Base-by-base conservation (phyloP, 1,139 yeast species). In the Lodderomyces oxycetoniae region DNA sequence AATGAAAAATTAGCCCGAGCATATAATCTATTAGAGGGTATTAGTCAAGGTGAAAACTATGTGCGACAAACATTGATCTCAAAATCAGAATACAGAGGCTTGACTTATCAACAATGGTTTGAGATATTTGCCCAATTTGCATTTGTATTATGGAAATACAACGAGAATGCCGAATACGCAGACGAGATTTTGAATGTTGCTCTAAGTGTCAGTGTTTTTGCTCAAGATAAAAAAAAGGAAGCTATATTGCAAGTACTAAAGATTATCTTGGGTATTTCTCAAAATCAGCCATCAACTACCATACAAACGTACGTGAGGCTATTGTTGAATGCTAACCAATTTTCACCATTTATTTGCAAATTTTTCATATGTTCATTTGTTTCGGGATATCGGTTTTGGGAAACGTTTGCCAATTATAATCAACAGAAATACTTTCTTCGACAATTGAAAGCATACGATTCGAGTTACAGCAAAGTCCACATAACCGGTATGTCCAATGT, bases 381-480 rank as follows among this genome's bases (percentile, higher is more conserved):
- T 2, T 76, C 93, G 0, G 85, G 89, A 1, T 57, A 65, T 7
- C 65, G 66, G 10, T 72, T 79, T 10, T 64, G 74, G 53, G 81
- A 74, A 25, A 63, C 72, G 5, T 81, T 81, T 52, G 78, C 86
- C 31, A 79, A 82, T 34, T 78, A 86, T 28, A 85, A 85, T 40
- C 91, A 87, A 49, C 97, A 89, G 49, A 91, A 91, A 55, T 91
- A 79, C 53, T 79, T 89, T 45, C 62, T 91, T 40, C 77, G 98
- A 43, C 96, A 89, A 48, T 66, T 89, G 45, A 91, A 89, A 52
- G 93, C 95, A 0, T 81, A 77, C 53, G 98, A 91, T 52, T 74
- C 91, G 2, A 54, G 81, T 12, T 67, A 76, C 22, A 59, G 65
- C 21, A 64, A 67, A 4, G 57, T 58, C 20, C 70, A 64, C 15